Base-by-base conservation (phyloP, 192 early-diverging fungal species). In the Linnemannia hyalina region DNA sequence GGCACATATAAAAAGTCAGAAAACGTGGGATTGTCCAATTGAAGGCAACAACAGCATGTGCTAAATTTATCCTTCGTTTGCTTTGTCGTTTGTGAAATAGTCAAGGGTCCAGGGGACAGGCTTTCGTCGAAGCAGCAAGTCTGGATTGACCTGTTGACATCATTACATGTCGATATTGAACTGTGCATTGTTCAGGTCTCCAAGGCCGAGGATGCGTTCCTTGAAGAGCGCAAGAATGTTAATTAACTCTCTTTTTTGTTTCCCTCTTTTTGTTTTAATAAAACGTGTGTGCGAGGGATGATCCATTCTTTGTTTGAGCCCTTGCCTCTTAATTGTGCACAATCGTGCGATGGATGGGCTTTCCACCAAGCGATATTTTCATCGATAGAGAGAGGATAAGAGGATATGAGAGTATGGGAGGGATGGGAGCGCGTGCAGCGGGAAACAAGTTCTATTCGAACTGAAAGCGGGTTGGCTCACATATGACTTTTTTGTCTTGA, bases 31-130 rank as follows among this genome's bases (percentile, higher is more conserved):
- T 52, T 32, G 13, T 40, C 38, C 38, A 23, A 18, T 44, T 74
- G 36, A 46, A 13, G 16, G 9, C 68, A 20, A 23, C 35, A 35
- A 52, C 16, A 38, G 46, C 0, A 20, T 20, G 4, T 42, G 36
- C 29, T 38, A 44, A 23, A 20, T 42, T 73, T 41, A 52, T 22
- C 38, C 16, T 44, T 73, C 15, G 13, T 73, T 49, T 44, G 20
- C 80, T 36, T 47, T 52, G 6, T 16, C 32, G 15, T 13, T 69
- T 55, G 57, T 40, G 16, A 40, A 9, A 55, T 69, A 91, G 89
- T 95, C 41, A 95, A 95, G 76, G 93, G 95, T 0, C 95, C 95
- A 13, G 92, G 90, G 5, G 95, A 95, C 84, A 92, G 85, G 52
- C 89, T 95, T 20, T 94, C 93, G 29, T 93, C 93, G 38, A 90